Conservation (phyloP, 2,329 filamentous ascomycete genomes). For the Pestalotiopsis sp. region DNA sequence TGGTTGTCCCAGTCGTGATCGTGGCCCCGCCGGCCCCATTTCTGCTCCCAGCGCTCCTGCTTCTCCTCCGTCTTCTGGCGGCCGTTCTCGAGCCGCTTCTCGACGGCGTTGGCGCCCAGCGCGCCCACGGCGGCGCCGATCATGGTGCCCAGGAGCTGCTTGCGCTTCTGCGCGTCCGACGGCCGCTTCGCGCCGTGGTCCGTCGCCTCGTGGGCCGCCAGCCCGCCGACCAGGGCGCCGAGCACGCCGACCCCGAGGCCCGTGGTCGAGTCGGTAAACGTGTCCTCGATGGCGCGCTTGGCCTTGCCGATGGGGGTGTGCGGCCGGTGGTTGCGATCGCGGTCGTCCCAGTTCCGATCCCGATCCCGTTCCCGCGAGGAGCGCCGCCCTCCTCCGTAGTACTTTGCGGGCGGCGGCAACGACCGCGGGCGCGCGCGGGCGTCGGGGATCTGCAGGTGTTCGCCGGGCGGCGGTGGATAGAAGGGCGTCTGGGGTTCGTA, state of each 20-base stretch:
- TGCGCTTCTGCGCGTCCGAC: constrained; percentile 33
- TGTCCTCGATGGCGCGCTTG: constrained; percentile 43
- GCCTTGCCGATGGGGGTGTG: constrained; percentile 40
- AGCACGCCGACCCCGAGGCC: constrained; percentile 55
- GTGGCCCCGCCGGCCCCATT: constrained; percentile 28
- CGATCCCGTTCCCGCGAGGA: constrained; percentile 17
- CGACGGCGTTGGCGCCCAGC: constrained; percentile 49
- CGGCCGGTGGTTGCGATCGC: background rate
- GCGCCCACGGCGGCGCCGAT: constrained; percentile 58
- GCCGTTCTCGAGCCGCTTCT: constrained; percentile 32
- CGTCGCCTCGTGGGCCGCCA: constrained; percentile 52
- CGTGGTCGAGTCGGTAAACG: constrained; percentile 50
- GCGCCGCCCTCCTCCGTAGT: constrained; percentile 13
- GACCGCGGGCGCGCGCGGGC: constrained; percentile 30
- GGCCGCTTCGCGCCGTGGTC: constrained; percentile 26
- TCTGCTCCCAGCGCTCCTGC: constrained; percentile 29
- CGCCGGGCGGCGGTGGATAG: constrained; percentile 21
- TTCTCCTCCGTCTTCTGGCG: constrained; percentile 27
- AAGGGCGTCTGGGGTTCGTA: constrained; percentile 46
- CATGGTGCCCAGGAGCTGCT: constrained; percentile 49
- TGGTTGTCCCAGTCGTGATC: constrained; percentile 13
- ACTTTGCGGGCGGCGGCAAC: constrained; percentile 24
- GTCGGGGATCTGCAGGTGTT: constrained; percentile 26
- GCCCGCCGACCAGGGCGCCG: constrained; percentile 56
- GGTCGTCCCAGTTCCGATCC: constrained; percentile 27